A percentile compares a stretch with the other conserved stretches of the same genome.
These are phyloP conservation scores for Vigna unguiculata DNA, from an alignment of 306 rosid species.

Conservation along the genomic window DNA sequence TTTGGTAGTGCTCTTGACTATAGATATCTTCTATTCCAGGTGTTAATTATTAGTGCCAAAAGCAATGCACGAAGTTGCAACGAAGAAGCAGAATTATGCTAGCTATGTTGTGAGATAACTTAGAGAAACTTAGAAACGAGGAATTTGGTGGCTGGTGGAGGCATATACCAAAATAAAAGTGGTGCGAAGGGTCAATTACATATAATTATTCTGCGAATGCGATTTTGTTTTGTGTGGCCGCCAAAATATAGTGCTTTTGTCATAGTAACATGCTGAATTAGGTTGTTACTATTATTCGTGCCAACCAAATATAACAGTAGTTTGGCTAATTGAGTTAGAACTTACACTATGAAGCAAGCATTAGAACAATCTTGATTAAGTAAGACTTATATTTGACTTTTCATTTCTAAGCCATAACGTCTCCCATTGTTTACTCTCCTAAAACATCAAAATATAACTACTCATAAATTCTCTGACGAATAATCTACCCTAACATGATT, in stretches of 20 bases:
- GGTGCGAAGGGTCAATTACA: neutral
- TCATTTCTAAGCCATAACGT: too few species aligned
- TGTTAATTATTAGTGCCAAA: neutral
- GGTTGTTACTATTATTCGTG: neutral
- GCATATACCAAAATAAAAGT: neutral
- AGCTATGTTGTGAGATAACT: neutral
- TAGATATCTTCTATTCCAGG: neutral
- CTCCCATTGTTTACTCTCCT: too few species aligned
- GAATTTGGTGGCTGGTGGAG: too few species aligned
- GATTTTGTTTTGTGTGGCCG: neutral
- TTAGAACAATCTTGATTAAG: too few species aligned
- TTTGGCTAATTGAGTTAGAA: too few species aligned
- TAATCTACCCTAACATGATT: too few species aligned
- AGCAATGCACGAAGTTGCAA: neutral
- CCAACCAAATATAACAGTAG: neutral
- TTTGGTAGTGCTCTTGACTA: slow-evolving; percentile 25
- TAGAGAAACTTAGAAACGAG: neutral
- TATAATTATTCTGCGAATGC: neutral
- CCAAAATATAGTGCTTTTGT: neutral
- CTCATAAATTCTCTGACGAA: too few species aligned
- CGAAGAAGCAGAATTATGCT: neutral
- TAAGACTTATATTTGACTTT: too few species aligned
- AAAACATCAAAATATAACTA: too few species aligned
- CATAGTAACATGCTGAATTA: neutral
- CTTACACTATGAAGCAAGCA: too few species aligned